Evolutionary conservation across 768 basidiomycete species (phyloP), one percentile per base, ranked within the genome.

Genomic region (Boletus barrowsii): DNA sequence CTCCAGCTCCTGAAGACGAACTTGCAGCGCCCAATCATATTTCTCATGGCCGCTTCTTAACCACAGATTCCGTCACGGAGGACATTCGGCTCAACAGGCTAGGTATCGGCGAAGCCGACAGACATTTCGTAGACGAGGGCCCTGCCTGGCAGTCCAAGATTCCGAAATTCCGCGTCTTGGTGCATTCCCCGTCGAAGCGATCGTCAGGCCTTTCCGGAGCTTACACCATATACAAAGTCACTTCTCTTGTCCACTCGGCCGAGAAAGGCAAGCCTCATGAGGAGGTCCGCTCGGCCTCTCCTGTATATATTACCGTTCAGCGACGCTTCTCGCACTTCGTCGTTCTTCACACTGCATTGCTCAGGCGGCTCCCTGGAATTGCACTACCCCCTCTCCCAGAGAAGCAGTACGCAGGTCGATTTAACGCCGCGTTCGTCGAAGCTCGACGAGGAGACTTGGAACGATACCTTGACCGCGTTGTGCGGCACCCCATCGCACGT

Each of bases 251-350:
- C 42, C 54, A 58, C 44, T 20, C 61, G 24, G 11, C 55, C 60
- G 57, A 61, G 54, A 45, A 32, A 47, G 53, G 65, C 3, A 60
- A 62, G 2, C 57, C 56, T 4, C 60, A 62, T 13, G 66, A 59
- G 26, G 47, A 42, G n/a, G 14, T 55, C 22, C 58, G 66, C 13
- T 65, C 71, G 5, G 54, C 69, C 5, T 72, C 77, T 2, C 74
- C 82, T 1, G 73, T 78, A 10, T 75, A 82, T 32, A 80, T 93
- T 55, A 91, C 87, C 0, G 91, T 93, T 36, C 77, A 87, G 36
- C 79, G 92, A 11, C 84, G 92, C 8, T 95, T 89, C 72, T 91
- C 90, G 4, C 88, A 93, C 54, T 95, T 95, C 61, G 83, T 86
- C 26, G 77, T 85, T 47, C 76, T 95, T 30, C 87, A 92, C 59